phyloP scores from a whole-genome alignment of 306 rosid species.

The Lotus japonicus region DNA sequence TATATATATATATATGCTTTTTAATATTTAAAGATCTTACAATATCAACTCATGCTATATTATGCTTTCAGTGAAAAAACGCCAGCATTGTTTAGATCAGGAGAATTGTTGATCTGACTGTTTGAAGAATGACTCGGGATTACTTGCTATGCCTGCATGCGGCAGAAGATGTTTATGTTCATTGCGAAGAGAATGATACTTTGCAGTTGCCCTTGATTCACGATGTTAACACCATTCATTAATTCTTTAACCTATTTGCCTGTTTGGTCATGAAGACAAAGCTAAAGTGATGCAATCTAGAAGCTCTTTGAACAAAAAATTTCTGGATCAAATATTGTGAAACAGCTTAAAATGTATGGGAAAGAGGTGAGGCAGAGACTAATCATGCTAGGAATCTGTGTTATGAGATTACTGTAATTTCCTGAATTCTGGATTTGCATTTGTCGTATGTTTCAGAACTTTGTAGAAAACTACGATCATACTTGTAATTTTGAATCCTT shows the following conservation, averaged over 20 bases:
- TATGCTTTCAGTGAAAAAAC: conserved; percentile 38
- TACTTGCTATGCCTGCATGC: neutral
- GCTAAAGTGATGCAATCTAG: neutral
- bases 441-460: neutral
- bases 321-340: neutral
- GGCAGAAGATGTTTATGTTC: neutral
- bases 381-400: neutral
- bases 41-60: neutral
- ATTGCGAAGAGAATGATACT: neutral
- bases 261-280: neutral
- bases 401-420: neutral
- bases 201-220: neutral
- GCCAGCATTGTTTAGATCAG: conserved; percentile 21
- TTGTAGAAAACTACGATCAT: neutral
- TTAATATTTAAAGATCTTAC: neutral
- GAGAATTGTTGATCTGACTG: conserved; percentile 26
- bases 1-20: neutral
- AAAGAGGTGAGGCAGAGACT: neutral
- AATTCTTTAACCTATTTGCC: neutral
- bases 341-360: neutral
- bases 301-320: neutral
- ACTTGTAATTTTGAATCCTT: neutral
- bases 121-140: conserved; percentile 12
- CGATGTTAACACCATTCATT: conserved; percentile 19
- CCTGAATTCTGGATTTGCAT: neutral